These are phyloP conservation scores for Mucor velutinosus DNA, from an alignment of 371 early-diverging fungal genomes.

Conservation along the genomic window DNA sequence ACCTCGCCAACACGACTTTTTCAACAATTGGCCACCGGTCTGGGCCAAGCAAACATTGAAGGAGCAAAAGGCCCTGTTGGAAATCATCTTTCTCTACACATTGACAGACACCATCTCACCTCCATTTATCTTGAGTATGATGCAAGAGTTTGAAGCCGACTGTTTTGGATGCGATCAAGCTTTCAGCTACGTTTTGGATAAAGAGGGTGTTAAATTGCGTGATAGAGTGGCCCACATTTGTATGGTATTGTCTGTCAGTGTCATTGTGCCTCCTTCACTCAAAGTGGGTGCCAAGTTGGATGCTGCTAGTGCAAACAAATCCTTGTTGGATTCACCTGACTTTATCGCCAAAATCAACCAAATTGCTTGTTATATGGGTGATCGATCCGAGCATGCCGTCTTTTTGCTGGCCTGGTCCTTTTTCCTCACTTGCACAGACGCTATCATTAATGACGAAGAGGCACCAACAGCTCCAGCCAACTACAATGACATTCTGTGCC, in stretches of 20 bases:
- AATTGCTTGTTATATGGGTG: constrained; percentile 32
- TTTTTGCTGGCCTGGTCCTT: constrained; percentile 50
- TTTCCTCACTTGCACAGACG: constrained; percentile 28
- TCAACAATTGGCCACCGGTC: constrained; percentile 9
- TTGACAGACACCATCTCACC: constrained; percentile 20
- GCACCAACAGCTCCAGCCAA: constrained; percentile 4
- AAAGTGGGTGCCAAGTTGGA: constrained; percentile 9
- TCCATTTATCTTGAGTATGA: constrained; percentile 18
- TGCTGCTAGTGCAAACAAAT: neutral
- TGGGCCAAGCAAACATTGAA: constrained; percentile 47
- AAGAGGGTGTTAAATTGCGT: constrained; percentile 30
- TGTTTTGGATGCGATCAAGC: constrained; percentile 38
- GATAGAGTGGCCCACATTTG: constrained; percentile 26
- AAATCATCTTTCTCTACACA: constrained; percentile 35
- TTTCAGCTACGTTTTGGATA: constrained; percentile 33
- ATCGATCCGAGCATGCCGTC: constrained; percentile 26
- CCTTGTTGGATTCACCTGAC: constrained; percentile 25
- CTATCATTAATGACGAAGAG: constrained; percentile 2
- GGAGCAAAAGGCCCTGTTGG: constrained; percentile 44
- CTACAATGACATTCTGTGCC: constrained; percentile 14
- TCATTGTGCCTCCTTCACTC: constrained; percentile 9
- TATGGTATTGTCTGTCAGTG: constrained; percentile 21
- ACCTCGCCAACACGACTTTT: constrained; percentile 16
- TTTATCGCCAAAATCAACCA: constrained; percentile 33
- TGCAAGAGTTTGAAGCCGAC: constrained; percentile 46